Conservation (phyloP, 768 basidiomycete genomes). For the Rickenella mellea region DNA sequence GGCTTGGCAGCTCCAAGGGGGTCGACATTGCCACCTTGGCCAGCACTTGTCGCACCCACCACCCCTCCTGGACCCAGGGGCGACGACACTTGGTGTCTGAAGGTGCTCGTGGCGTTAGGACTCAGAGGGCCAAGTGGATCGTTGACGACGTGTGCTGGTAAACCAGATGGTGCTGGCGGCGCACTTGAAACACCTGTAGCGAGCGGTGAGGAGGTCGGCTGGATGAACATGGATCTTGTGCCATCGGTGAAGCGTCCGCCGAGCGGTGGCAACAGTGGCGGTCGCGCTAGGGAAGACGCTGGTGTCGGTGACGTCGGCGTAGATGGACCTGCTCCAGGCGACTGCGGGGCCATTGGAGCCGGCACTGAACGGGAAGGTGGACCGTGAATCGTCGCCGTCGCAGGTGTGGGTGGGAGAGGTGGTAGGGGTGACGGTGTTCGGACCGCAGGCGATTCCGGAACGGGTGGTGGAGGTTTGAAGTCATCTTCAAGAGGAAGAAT, state of each 20-base stretch:
- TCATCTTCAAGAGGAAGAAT: slow-evolving; percentile 60
- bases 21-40: slow-evolving; percentile 34
- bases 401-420: slow-evolving; percentile 6
- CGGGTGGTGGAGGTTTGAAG: slow-evolving; percentile 20
- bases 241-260: slow-evolving; percentile 65
- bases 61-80: slow-evolving; percentile 7
- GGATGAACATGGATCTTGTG: slow-evolving; percentile 74
- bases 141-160: neutral
- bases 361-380: slow-evolving; percentile 19
- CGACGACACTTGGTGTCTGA: slow-evolving; percentile 6
- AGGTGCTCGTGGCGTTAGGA: slow-evolving; percentile 4
- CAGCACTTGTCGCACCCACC: slow-evolving; percentile 3
- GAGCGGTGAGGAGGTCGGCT: slow-evolving; percentile 25
- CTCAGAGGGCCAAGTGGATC: slow-evolving; percentile 8
- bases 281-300: slow-evolving; percentile 8
- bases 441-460: slow-evolving; percentile 9
- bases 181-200: slow-evolving; percentile 5
- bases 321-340: slow-evolving; percentile 50
- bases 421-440: slow-evolving; percentile 12
- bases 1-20: slow-evolving; percentile 56
- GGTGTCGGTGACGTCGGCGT: slow-evolving; percentile 26
- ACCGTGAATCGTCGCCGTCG: slow-evolving; percentile 6
- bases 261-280: slow-evolving; percentile 43
- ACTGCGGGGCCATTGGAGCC: slow-evolving; percentile 30
- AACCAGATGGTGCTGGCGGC: neutral